Base-by-base conservation (phyloP, 768 basidiomycete species). In the Hebeloma cylindrosporum region DNA sequence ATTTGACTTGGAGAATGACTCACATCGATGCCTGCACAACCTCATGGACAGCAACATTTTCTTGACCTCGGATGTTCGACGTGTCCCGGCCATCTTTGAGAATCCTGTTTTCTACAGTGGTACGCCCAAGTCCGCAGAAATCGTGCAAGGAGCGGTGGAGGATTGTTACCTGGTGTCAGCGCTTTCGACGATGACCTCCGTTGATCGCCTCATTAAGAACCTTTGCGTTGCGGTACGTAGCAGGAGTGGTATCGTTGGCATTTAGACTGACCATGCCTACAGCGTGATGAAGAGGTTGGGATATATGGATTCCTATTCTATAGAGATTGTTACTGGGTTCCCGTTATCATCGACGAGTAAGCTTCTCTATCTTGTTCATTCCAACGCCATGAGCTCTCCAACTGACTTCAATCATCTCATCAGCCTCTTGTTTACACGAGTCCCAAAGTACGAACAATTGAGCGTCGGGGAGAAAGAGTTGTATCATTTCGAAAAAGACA, bases 241-340 rank as follows among this genome's bases (percentile, higher is more conserved):
- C 11, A 10, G 34, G 10, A 27, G 22, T 17, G n/a, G 10, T 22
- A 5, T 8, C n/a, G n/a, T n/a, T n/a, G n/a, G n/a, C n/a, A n/a
- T 18, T 37, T 31, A 35, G 16, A 18, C 29, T 46, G 5, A 50
- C 11, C 29, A 7, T 34, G 47, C 7, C 33, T 20, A 7, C 45
- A 78, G 74, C 64, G 72, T 9, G 73, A 79, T 47, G 74, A 78
- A 53, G 45, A 70, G 51, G 72, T 78, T 21, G 78, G 78, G 2
- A 69, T 82, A 4, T 82, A 80, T 48, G 79, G 79, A 2, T 82
- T 78, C 56, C 69, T 80, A 36, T 80, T 82, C 59, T 77, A 72
- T 58, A 63, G 77, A 2, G 78, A 80, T 54, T 61, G 62, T 30
- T 61, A 64, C 20, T 80, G 79, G 78, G 72, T 73, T 9, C 64